A percentile compares a stretch with the other conserved stretches of the same genome.
phyloP scores from a whole-genome alignment of 225 moss, liverwort and hornwort species.

The Polytrichum commune region DNA sequence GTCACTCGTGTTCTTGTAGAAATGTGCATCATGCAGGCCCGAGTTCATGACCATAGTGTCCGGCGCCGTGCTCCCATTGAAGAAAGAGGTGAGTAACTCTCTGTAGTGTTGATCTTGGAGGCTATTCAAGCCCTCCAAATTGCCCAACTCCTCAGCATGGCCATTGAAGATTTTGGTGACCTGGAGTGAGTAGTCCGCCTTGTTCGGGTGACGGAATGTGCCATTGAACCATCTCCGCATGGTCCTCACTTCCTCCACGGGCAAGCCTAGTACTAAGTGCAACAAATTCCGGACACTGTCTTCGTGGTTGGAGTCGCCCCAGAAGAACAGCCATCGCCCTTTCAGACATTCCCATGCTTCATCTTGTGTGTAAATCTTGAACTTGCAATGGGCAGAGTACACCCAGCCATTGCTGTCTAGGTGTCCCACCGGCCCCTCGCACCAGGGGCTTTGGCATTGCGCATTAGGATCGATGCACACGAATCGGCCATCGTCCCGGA shows the following conservation, averaged over 20 bases:
- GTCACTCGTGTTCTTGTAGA: constrained; percentile 16
- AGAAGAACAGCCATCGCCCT: constrained; percentile 58
- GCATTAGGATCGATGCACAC: constrained; percentile 39
- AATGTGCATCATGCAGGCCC: constrained; percentile 66
- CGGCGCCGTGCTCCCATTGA: constrained; percentile 28
- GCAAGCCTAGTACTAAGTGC: constrained; percentile 43
- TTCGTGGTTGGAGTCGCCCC: constrained; percentile 66
- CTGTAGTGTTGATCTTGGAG: constrained; percentile 24
- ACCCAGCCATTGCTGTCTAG: constrained; percentile 63
- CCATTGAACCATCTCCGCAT: constrained; percentile 59
- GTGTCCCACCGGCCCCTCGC: constrained; percentile 46
- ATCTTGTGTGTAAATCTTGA: constrained; percentile 37
- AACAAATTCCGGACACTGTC: constrained; percentile 57
- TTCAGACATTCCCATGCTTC: constrained; percentile 52
- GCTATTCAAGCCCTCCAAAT: constrained; percentile 44
- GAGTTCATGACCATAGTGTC: constrained; percentile 78
- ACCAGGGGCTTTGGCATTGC: constrained; percentile 37
- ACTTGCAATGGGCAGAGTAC: constrained; percentile 64
- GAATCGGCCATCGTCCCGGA: constrained; percentile 50
- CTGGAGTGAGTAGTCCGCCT: constrained; percentile 14
- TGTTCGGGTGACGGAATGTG: constrained; percentile 29
- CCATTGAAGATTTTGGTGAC: constrained; percentile 65
- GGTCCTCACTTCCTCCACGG: constrained; percentile 17
- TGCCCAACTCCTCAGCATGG: constrained; percentile 40
- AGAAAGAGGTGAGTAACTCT: constrained; percentile 35